Conservation (phyloP, 257 asterid species). For the Rhazya stricta region DNA sequence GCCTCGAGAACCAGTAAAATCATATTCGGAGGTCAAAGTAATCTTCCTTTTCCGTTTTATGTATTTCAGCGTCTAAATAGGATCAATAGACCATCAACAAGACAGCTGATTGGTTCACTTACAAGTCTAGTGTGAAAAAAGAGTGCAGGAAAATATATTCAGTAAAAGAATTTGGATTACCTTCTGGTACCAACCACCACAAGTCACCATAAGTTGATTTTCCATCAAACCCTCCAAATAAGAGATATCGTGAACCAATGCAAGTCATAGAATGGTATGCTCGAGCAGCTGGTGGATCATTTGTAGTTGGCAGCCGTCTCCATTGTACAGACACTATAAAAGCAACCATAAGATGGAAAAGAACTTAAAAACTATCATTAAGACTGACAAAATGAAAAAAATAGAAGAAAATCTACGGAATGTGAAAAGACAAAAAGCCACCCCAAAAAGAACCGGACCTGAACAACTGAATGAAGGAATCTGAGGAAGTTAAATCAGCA, state of each 20-base stretch:
- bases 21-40: neutral
- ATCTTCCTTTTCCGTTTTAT: neutral
- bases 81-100: neutral
- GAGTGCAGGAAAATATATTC: neutral
- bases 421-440: neutral
- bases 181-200: conserved; percentile 99
- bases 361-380: neutral
- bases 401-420: neutral
- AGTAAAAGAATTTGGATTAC: conserved; percentile 27
- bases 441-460: neutral
- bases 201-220: conserved; percentile 87
- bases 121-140: neutral
- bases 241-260: conserved; percentile 65
- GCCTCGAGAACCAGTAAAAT: neutral
- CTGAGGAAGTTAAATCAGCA: neutral
- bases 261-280: conserved; percentile 94
- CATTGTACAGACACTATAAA: conserved; percentile 87
- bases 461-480: neutral
- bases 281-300: conserved; percentile 84
- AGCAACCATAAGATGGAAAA: conserved; percentile 8
- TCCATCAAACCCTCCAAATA: conserved; percentile 98
- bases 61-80: neutral
- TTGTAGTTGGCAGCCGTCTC: conserved; percentile 75
- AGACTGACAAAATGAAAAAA: neutral
- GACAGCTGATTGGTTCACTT: neutral